Conservation (phyloP, 2,329 filamentous ascomycete species). For the Aspergillus sp. region DNA sequence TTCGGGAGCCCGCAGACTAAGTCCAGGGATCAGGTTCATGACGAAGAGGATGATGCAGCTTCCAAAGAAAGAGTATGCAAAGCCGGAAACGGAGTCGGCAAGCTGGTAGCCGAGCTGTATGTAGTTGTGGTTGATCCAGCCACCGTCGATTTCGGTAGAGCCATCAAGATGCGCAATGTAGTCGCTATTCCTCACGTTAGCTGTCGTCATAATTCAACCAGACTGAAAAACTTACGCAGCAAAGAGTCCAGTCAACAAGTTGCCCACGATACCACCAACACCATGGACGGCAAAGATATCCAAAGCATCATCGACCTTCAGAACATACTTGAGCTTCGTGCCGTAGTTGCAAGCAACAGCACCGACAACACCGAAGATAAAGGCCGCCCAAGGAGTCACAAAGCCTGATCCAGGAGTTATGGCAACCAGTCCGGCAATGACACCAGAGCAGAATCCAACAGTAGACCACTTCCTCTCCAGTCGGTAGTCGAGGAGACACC, state of each 20-base stretch:
- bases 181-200: conserved; percentile 44
- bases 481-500: conserved; percentile 84
- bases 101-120: conserved; percentile 79
- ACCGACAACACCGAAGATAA: conserved; percentile 72
- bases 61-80: conserved; percentile 70
- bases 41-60: conserved; percentile 76
- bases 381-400: conserved; percentile 78
- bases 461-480: conserved; percentile 89
- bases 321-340: conserved; percentile 82
- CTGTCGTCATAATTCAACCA: background rate
- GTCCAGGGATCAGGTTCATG: conserved; percentile 71
- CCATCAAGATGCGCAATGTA: conserved; percentile 81
- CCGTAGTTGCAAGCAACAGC: conserved; percentile 80
- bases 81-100: conserved; percentile 72
- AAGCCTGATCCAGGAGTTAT: conserved; percentile 86
- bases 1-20: conserved; percentile 68
- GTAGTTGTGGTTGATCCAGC: conserved; percentile 82
- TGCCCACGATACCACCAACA: conserved; percentile 73
- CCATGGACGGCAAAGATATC: conserved; percentile 85
- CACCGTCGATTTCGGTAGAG: conserved; percentile 61
- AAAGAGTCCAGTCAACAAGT: conserved; percentile 75
- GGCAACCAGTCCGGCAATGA: conserved; percentile 79
- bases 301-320: conserved; percentile 76
- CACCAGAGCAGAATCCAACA: conserved; percentile 87
- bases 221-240: conserved; percentile 54